These are phyloP conservation scores for Ascochyta lentis DNA, from an alignment of 2,329 filamentous ascomycete genomes.

Conservation along the genomic window DNA sequence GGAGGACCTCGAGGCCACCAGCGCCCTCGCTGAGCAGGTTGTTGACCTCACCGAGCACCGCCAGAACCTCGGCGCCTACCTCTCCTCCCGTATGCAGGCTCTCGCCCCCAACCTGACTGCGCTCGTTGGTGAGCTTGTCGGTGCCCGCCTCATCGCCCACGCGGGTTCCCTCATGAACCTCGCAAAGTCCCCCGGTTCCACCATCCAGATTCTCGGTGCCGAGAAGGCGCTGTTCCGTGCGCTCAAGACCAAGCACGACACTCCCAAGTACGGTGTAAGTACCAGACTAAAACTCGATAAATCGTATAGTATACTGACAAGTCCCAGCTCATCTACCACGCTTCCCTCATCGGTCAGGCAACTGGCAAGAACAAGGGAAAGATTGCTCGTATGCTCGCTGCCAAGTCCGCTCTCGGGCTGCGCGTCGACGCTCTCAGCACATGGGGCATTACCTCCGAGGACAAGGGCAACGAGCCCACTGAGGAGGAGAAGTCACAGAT, in stretches of 20 bases:
- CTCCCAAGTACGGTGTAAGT: conserved; percentile 84
- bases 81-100: conserved; percentile 92
- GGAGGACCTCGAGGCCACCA: conserved; percentile 92
- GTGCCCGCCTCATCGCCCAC: conserved; percentile 92
- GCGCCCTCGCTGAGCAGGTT: conserved; percentile 89
- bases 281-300: conserved; percentile 38
- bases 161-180: conserved; percentile 93
- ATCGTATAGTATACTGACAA: background rate
- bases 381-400: conserved; percentile 93
- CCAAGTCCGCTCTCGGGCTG: conserved; percentile 90
- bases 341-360: conserved; percentile 84
- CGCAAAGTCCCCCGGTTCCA: conserved; percentile 92
- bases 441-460: conserved; percentile 68
- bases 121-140: conserved; percentile 90
- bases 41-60: conserved; percentile 85
- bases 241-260: conserved; percentile 98
- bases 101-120: conserved; percentile 96
- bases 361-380: conserved; percentile 99
- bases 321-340: conserved; percentile 69
- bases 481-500: conserved; percentile 89
- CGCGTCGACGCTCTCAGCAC: conserved; percentile 89
- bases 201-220: conserved; percentile 96
- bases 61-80: conserved; percentile 83
- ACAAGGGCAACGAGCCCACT: conserved; percentile 62
- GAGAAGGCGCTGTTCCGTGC: conserved; percentile 99